These are phyloP conservation scores for Biscogniauxia mediterranea DNA, from an alignment of 2,329 filamentous ascomycete species.

Conservation along the genomic window DNA sequence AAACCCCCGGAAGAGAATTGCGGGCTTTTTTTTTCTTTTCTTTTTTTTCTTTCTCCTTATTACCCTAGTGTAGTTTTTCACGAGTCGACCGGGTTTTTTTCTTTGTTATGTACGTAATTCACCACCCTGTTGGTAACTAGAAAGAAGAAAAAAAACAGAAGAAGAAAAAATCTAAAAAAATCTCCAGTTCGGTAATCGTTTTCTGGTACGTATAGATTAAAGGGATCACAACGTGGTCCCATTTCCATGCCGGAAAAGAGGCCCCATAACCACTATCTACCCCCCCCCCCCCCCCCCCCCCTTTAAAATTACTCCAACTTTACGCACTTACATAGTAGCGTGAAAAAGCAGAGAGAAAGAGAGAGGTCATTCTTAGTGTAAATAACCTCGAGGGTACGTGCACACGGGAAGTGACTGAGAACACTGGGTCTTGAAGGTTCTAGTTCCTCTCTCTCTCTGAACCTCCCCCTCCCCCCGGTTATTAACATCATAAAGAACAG, in stretches of 20 bases:
- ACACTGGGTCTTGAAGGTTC: not conserved
- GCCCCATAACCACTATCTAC: not conserved
- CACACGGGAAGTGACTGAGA: not conserved
- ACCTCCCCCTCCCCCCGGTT: not conserved
- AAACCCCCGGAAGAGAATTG: too few relatives aligned
- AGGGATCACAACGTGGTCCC: not conserved
- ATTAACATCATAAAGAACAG: not conserved
- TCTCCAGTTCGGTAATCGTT: not conserved
- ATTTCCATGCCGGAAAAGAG: not conserved
- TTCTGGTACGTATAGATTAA: not conserved
- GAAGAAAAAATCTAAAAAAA: not conserved
- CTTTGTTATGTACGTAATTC: not conserved
- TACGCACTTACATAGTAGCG: too few relatives aligned
- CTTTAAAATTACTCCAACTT: not conserved
- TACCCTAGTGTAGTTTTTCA: not conserved
- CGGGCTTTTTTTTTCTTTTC: not conserved
- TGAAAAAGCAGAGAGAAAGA: not conserved
- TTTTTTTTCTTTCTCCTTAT: not conserved
- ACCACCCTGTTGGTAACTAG: not conserved
- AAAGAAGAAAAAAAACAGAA: too few relatives aligned
- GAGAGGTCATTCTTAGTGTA: not conserved
- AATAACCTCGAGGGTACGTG: not conserved
- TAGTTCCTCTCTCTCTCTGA: not conserved
- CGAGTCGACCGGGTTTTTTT: not conserved
- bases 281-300: too few relatives aligned